A percentile compares a stretch with the other conserved stretches of the same genome.
Conservation (phyloP, 352 stramenopile genomes). For the Achlya hypogyna region DNA sequence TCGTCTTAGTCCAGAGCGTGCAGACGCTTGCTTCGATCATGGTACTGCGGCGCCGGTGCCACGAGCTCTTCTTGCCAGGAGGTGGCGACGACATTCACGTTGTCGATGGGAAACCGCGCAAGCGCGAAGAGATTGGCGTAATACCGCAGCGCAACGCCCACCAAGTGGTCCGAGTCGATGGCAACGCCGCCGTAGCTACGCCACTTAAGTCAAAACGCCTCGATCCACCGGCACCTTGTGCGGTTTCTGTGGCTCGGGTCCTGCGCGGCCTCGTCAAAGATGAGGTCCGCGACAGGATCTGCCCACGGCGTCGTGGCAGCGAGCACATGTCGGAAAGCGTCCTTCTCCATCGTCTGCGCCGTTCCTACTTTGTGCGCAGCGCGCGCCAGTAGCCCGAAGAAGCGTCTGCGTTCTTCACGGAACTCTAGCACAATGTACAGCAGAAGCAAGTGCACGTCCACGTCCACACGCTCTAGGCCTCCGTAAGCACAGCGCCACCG, state of each 20-base stretch:
- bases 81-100: not conserved
- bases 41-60: not conserved
- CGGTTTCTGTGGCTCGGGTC: not conserved
- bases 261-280: conserved; percentile 9
- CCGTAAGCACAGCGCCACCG: too few relatives aligned
- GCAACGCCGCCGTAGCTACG: conserved; percentile 8
- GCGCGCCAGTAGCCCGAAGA: conserved; percentile 1
- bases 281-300: not conserved
- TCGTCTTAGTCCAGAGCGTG: not conserved
- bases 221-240: not conserved
- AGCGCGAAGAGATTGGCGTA: conserved; percentile 15
- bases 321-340: not conserved
- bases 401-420: conserved; percentile 9
- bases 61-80: not conserved
- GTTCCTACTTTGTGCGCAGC: not conserved
- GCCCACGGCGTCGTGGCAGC: not conserved
- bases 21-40: not conserved
- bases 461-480: too few relatives aligned
- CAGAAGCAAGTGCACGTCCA: conserved; percentile 10
- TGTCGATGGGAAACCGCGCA: not conserved
- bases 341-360: not conserved
- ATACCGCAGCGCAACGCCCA: conserved; percentile 7
- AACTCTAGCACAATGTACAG: conserved; percentile 15
- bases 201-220: not conserved
- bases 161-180: conserved; percentile 10